Evolutionary conservation across 1,284 basidiomycete species (phyloP).

Genomic region (Trametes pubescens): DNA sequence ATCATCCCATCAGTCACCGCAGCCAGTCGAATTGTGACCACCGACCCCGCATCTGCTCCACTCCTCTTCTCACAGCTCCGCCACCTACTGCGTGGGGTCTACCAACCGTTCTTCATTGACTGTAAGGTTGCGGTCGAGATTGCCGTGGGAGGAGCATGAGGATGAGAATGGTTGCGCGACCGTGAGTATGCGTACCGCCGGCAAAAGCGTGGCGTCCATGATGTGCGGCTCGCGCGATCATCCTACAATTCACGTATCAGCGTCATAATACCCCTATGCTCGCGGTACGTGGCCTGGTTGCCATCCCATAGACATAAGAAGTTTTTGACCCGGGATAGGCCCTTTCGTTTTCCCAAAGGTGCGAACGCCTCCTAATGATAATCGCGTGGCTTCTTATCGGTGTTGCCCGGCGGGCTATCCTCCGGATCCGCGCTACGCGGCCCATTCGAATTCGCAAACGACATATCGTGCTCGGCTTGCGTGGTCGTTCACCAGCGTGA

Average conservation of each 20-base stretch:
- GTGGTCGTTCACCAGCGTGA: too few species aligned
- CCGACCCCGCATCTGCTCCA: background rate
- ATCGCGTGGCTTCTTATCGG: background rate
- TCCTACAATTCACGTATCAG: background rate
- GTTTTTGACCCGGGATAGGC: background rate
- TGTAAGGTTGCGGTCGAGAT: background rate
- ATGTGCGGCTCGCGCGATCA: conserved; percentile 5
- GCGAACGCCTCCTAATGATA: background rate
- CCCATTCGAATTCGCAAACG: too few species aligned
- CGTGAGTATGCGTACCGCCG: background rate
- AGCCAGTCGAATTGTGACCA: background rate
- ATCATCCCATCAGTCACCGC: conserved; percentile 19
- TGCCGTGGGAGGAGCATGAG: background rate
- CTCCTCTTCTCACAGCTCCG: conserved; percentile 1
- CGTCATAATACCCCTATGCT: conserved; percentile 8
- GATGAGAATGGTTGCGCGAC: background rate
- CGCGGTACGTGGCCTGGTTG: conserved; percentile 8
- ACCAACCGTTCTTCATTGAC: too few species aligned
- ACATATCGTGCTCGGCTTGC: background rate
- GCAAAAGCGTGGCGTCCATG: background rate
- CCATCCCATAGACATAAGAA: background rate
- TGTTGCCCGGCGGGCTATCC: background rate
- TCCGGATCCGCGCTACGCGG: too few species aligned
- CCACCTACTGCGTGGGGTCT: background rate
- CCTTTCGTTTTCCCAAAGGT: conserved; percentile 8